Evolutionary conservation across 2,329 filamentous ascomycete genomes (phyloP), one percentile per base, ranked within the genome.

Genomic region (Fusarium sororula): DNA sequence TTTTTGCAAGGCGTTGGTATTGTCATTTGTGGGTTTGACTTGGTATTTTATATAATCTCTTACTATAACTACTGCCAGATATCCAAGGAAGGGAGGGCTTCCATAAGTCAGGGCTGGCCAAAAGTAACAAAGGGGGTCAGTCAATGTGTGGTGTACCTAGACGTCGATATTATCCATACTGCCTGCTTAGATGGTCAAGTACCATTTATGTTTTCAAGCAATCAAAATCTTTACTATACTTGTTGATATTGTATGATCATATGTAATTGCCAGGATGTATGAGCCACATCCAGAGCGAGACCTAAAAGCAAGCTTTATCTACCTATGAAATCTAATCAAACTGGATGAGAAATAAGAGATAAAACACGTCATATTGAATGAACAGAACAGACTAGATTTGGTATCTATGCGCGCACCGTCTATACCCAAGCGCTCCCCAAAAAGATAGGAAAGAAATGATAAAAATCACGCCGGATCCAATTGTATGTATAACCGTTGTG

Each of bases 331-430:
- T 24, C 22, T 26, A 26, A n/a, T 35, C 35, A 39, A 14, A 55
- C 15, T 18, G 15, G 28, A 28, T 15, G 35, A 55, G 20, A 41
- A 39, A 28, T n/a, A n/a, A 39, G 24, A 55, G 26, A 51, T 28
- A 37, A 62, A n/a, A 60, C 57, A 59, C 18, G 24, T 30, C 48
- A 51, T 48, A 47, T 63, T 17, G 28, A 61, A 64, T 28, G 18
- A 65, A 45, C 35, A 69, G 56, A 60, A 62, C 64, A 61, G 60
- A 76, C 67, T 78, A 53, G 68, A 68, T 75, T 77, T 79, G 77
- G 77, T 79, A 79, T 79, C 77, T 79, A 79, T 79, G 64, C 73
- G 74, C 75, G 72, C 61, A 73, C 62, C 77, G 75, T 79, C 77
- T 79, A 79, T 79, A 60, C 56, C 74, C 65, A 72, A 68, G 50